Evolutionary conservation across 164 flowering plant genomes (phyloP).

Genomic region (Warburgia ugandensis): DNA sequence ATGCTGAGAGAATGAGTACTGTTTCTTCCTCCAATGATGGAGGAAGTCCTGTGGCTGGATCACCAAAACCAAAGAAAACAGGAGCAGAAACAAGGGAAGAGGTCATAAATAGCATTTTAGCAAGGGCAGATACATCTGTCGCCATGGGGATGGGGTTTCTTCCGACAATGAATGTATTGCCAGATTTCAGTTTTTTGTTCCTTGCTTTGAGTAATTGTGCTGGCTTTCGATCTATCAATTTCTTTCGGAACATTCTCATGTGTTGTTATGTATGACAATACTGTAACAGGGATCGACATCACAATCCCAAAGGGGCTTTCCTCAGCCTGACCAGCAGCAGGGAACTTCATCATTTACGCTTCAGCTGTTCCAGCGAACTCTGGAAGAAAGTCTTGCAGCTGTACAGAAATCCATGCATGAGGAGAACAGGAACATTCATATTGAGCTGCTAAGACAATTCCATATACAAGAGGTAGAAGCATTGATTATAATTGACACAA

Average conservation of each 20-base stretch:
- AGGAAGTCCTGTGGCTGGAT: conserved; percentile 41
- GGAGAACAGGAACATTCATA: conserved; percentile 88
- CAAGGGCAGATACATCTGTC: conserved; percentile 40
- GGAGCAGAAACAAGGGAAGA: conserved; percentile 86
- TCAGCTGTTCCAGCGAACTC: conserved; percentile 80
- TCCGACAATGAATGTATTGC: conserved; percentile 42
- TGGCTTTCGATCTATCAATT: no score
- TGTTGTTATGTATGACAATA: no score
- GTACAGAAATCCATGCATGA: conserved; percentile 82
- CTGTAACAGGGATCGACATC: conserved; percentile 19
- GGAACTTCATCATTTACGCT: conserved; percentile 64
- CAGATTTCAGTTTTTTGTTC: neutral
- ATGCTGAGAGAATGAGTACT: conserved; percentile 88
- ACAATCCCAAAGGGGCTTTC: conserved; percentile 30
- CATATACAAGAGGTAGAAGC: conserved; percentile 55
- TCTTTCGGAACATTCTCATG: no score
- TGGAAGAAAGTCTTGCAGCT: conserved; percentile 71
- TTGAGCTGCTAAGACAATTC: conserved; percentile 84
- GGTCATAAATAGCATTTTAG: conserved; percentile 44
- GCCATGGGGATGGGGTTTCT: conserved; percentile 32
- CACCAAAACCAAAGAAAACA: conserved; percentile 88
- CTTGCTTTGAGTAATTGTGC: neutral
- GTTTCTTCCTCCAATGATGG: conserved; percentile 60
- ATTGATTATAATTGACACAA: neutral
- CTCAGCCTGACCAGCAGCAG: conserved; percentile 48